Base-by-base conservation (phyloP, 495 filamentous ascomycete species). In the Bryoglossum gracile region DNA sequence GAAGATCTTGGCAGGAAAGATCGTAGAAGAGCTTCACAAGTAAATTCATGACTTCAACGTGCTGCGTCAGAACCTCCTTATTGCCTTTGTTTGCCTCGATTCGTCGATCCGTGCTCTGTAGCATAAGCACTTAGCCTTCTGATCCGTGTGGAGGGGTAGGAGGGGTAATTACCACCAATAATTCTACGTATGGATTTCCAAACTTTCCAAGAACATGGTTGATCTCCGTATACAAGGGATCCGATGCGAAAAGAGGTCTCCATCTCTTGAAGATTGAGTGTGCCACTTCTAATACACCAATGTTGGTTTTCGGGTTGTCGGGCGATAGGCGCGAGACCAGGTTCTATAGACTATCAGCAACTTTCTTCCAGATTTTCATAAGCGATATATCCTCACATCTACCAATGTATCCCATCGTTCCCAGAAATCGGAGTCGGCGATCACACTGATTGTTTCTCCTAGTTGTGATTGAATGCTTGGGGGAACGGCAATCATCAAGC, bases 361-460 rank as follows among this genome's bases (percentile, higher is more conserved):
- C 10, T 24, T 43, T n/a, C 19, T 10, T 34, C 3, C 23, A 50
- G 41, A 17, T 3, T 43, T 33, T 17, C 21, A n/a, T n/a, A n/a
- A n/a, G n/a, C n/a, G n/a, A n/a, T n/a, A n/a, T n/a, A n/a, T n/a
- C n/a, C 51, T 43, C 18, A 85, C 81, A 70, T 87, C 80, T 38
- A 90, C 84, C 50, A 99, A 73, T 26, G 89, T 94, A 59, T 95
- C 86, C 94, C 94, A 99, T 58, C 85, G 75, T 64, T 83, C 72
- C 83, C 84, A 97, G 67, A 99, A 99, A 62, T 99, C 94, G 56
- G 89, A 95, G 65, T 97, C 91, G 28, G 94, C 94, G 52, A 99
- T 97, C 53, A 89, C 77, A 66, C 92, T 95, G 62, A 96, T 88
- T 30, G 92, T 89, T 55, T 97, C 94, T 54, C 94, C 94, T 35